A percentile compares a stretch with the other conserved stretches of the same genome.
These are phyloP conservation scores for Colletotrichum phormii DNA, from an alignment of 2,329 filamentous ascomycete genomes.

Conservation along the genomic window DNA sequence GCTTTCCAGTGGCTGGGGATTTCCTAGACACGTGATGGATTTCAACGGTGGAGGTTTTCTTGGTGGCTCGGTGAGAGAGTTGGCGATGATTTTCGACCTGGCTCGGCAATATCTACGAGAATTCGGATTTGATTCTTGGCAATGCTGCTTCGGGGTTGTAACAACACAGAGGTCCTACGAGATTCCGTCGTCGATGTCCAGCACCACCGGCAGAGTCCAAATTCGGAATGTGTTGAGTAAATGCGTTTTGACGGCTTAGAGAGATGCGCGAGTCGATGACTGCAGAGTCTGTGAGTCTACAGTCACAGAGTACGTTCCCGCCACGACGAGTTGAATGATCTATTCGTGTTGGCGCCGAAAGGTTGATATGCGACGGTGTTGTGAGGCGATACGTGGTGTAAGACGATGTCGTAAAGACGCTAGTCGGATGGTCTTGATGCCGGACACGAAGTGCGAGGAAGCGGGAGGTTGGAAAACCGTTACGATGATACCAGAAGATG, in stretches of 20 bases:
- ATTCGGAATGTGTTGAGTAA: not conserved
- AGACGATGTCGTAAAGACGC: conserved; percentile 23
- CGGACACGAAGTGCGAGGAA: not conserved
- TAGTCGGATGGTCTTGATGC: not conserved
- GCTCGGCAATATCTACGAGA: not conserved
- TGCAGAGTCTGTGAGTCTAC: not conserved
- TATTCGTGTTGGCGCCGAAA: not conserved
- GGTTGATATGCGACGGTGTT: not conserved
- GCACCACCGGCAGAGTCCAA: conserved; percentile 12
- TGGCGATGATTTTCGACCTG: not conserved
- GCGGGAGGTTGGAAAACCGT: conserved; percentile 4
- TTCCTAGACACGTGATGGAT: conserved; percentile 2
- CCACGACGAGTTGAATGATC: not conserved
- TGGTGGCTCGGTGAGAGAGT: not conserved
- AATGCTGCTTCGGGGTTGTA: not conserved
- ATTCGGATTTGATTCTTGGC: not conserved
- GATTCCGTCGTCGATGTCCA: conserved; percentile 12
- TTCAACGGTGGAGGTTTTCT: not conserved
- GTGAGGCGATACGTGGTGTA: conserved; percentile 23
- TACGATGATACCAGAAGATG: not conserved
- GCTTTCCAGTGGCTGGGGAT: not conserved
- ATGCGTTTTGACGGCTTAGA: not conserved
- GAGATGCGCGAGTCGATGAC: not conserved
- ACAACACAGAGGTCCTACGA: not conserved
- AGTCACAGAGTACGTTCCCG: not conserved